Percentiles rank a stretch among this genome's conserved stretches.
Conservation (phyloP, 176 grass and related monocot genomes). For the Eragrostis curvula region DNA sequence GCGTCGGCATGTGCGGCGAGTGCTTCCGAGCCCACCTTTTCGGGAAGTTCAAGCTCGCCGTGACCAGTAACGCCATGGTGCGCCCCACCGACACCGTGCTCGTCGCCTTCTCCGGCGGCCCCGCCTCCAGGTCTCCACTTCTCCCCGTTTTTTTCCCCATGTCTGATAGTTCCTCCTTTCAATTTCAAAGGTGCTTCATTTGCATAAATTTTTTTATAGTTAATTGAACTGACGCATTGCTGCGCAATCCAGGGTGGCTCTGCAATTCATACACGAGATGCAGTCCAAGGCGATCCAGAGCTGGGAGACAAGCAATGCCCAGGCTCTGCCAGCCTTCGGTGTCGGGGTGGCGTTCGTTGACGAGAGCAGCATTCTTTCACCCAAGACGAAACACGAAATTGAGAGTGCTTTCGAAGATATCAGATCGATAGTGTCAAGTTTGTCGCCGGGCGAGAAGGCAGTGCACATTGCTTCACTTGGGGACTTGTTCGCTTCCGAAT, state of each 20-base stretch:
- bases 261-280: conserved; percentile 94
- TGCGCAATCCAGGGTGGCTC: conserved; percentile 54
- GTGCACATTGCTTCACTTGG: conserved; percentile 63
- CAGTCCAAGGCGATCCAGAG: conserved; percentile 67
- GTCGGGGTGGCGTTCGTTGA: conserved; percentile 75
- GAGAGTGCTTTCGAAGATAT: conserved; percentile 51
- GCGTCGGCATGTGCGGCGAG: conserved; percentile 55
- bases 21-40: conserved; percentile 74
- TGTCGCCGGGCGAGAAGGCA: conserved; percentile 51
- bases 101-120: conserved; percentile 91
- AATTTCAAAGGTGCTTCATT: neutral
- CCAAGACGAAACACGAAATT: conserved; percentile 16
- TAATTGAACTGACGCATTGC: neutral
- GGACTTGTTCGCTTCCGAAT: conserved; percentile 50
- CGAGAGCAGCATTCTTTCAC: conserved; percentile 52
- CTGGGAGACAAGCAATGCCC: conserved; percentile 87
- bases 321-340: conserved; percentile 70
- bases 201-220: neutral
- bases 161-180: neutral
- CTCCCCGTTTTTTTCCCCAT: neutral
- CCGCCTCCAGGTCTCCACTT: conserved; percentile 74
- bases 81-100: conserved; percentile 82
- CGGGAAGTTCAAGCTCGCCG: conserved; percentile 91
- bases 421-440: conserved; percentile 49
- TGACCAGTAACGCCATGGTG: conserved; percentile 89